These are phyloP conservation scores for Pythium monospermum DNA, from an alignment of 352 stramenopile genomes.

Conservation along the genomic window DNA sequence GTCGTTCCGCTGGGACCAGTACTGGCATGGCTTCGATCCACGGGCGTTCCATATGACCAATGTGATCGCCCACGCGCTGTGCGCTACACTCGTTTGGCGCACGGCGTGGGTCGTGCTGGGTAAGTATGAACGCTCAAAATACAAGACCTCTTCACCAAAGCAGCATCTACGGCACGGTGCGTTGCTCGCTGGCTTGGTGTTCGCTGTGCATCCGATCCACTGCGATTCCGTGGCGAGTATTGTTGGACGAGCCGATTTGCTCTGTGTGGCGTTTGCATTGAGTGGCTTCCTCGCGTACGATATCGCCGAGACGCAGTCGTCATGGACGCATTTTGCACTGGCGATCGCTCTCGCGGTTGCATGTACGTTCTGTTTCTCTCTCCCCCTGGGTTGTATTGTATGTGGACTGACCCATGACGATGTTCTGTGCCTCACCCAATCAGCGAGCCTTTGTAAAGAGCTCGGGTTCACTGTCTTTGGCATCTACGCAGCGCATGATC, in stretches of 20 bases:
- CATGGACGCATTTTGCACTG: conserved; percentile 2
- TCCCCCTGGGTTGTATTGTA: background rate
- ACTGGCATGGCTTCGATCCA: conserved; percentile 36
- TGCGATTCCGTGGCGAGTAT: conserved; percentile 88
- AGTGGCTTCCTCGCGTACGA: conserved; percentile 57
- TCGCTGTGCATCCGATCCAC: conserved; percentile 89
- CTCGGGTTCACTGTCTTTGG: conserved; percentile 82
- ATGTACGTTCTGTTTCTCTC: background rate
- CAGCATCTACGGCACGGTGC: conserved; percentile 4
- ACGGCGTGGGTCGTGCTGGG: conserved; percentile 34
- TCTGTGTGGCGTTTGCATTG: conserved; percentile 71
- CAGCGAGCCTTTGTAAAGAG: conserved; percentile 82
- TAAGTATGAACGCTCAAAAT: background rate
- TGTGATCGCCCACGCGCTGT: conserved; percentile 54
- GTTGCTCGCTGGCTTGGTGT: conserved; percentile 65
- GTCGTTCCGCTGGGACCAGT: conserved; percentile 64
- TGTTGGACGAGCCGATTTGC: conserved; percentile 87
- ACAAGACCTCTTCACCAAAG: background rate
- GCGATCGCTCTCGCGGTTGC: conserved; percentile 10
- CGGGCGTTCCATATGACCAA: conserved; percentile 75
- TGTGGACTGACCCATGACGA: background rate
- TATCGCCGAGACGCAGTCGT: conserved; percentile 9
- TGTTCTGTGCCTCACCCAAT: background rate
- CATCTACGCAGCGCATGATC: conserved; percentile 63
- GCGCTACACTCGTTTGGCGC: conserved; percentile 52